A percentile compares a stretch with the other conserved stretches of the same genome.
Evolutionary conservation across 768 basidiomycete species (phyloP).

Genomic region (Amanita phalloides): DNA sequence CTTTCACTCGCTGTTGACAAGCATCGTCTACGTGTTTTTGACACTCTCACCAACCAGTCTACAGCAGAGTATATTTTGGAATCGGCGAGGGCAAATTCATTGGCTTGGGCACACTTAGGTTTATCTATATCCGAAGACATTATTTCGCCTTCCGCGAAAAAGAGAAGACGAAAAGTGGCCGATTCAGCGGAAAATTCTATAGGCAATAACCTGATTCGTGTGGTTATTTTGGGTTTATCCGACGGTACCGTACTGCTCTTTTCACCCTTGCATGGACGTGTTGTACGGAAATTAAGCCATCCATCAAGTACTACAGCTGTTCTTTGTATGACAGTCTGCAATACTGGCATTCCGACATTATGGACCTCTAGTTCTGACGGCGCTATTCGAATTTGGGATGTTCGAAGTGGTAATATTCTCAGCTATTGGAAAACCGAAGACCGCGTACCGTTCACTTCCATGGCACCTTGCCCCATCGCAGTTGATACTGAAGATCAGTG

Average conservation of each 20-base stretch:
- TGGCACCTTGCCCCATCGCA: slow-evolving; percentile 30
- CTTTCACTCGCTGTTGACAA: slow-evolving; percentile 62
- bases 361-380: slow-evolving; percentile 55
- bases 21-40: slow-evolving; percentile 57
- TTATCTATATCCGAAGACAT: slow-evolving; percentile 13
- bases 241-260: slow-evolving; percentile 51
- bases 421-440: slow-evolving; percentile 48
- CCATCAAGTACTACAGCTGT: slow-evolving; percentile 43
- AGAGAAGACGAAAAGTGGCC: slow-evolving; percentile 40
- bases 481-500: slow-evolving; percentile 27
- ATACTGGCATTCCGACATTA: slow-evolving; percentile 21
- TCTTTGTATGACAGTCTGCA: slow-evolving; percentile 31
- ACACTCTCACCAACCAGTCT: slow-evolving; percentile 42
- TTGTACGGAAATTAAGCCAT: slow-evolving; percentile 45
- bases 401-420: slow-evolving; percentile 34
- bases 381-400: slow-evolving; percentile 46
- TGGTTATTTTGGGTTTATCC: slow-evolving; percentile 49
- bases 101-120: slow-evolving; percentile 39
- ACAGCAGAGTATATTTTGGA: slow-evolving; percentile 49
- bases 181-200: slow-evolving; percentile 16
- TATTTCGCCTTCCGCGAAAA: slow-evolving; percentile 33
- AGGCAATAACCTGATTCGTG: slow-evolving; percentile 20
- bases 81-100: slow-evolving; percentile 39
- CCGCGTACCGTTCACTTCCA: slow-evolving; percentile 43
- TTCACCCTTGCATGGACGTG: slow-evolving; percentile 47